These are phyloP conservation scores for Solanum stenotomum DNA, from an alignment of 257 asterid species.

Conservation along the genomic window DNA sequence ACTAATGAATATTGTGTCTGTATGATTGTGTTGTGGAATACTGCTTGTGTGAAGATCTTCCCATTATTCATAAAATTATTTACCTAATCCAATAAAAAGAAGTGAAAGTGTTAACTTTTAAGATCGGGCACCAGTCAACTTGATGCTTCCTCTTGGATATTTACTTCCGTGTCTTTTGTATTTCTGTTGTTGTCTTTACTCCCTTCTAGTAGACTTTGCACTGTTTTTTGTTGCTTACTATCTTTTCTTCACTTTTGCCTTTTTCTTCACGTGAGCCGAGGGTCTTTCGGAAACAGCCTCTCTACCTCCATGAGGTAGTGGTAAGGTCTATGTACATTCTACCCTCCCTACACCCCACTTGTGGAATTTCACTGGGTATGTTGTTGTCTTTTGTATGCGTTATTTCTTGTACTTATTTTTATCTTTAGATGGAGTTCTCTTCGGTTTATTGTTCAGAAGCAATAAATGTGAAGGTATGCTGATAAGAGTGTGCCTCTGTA, in stretches of 20 bases:
- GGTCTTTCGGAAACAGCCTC: neutral
- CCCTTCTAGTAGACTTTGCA: neutral
- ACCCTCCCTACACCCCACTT: neutral
- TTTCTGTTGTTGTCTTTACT: neutral
- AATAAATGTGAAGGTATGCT: neutral
- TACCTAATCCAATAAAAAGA: neutral
- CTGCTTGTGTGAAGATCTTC: neutral
- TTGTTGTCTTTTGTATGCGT: neutral
- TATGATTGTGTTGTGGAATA: neutral
- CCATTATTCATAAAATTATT: neutral
- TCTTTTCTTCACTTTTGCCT: neutral
- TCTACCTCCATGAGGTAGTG: neutral
- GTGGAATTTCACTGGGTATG: neutral
- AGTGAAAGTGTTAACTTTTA: neutral
- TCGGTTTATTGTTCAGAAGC: neutral
- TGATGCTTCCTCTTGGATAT: neutral
- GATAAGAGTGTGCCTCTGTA: constrained; percentile 28
- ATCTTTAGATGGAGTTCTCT: neutral
- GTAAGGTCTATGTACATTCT: neutral
- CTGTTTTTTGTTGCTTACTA: neutral
- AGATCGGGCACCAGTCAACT: neutral
- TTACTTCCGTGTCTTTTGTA: neutral
- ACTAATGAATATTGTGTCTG: neutral
- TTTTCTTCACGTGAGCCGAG: neutral
- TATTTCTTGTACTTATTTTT: neutral